Percentiles rank a stretch among this genome's conserved stretches.
Conservation (phyloP, 345 rosid genomes). For the Gossypium anomalum region DNA sequence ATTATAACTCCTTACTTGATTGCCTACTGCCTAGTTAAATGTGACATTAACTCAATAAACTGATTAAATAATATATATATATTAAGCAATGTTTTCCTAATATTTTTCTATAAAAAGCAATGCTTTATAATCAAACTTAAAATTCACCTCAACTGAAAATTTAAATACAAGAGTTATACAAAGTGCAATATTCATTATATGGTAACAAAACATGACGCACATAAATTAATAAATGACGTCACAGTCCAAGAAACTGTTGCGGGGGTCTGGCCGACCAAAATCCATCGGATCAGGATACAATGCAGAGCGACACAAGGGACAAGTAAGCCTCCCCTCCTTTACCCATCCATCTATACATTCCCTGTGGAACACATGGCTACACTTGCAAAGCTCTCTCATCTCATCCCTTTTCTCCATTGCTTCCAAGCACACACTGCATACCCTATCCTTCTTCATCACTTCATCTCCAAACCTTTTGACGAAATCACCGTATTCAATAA, state of each 20-base stretch:
- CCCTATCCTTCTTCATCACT: background rate
- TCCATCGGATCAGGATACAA: slow-evolving; percentile 22
- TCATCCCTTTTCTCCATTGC: slow-evolving; percentile 23
- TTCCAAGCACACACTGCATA: slow-evolving; percentile 43
- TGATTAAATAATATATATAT: no score
- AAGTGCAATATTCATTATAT: background rate
- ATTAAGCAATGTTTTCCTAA: no score
- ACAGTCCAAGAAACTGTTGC: background rate
- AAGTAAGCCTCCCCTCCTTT: slow-evolving; percentile 38
- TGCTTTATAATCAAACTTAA: no score
- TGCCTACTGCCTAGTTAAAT: accelerated
- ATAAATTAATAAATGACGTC: background rate
- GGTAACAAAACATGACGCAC: background rate
- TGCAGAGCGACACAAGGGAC: slow-evolving; percentile 45
- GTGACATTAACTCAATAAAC: no score
- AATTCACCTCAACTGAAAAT: no score
- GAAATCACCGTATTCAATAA: background rate
- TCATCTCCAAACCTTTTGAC: background rate
- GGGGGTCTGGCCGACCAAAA: background rate
- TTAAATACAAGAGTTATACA: no score
- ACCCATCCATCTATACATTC: slow-evolving; percentile 47
- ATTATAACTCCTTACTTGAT: no score
- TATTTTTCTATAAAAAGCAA: no score
- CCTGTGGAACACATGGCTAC: slow-evolving; percentile 42
- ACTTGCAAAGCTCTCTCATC: slow-evolving; percentile 37